Base-by-base conservation (phyloP, 208 protist species). In the Wallacemonas sp. region DNA sequence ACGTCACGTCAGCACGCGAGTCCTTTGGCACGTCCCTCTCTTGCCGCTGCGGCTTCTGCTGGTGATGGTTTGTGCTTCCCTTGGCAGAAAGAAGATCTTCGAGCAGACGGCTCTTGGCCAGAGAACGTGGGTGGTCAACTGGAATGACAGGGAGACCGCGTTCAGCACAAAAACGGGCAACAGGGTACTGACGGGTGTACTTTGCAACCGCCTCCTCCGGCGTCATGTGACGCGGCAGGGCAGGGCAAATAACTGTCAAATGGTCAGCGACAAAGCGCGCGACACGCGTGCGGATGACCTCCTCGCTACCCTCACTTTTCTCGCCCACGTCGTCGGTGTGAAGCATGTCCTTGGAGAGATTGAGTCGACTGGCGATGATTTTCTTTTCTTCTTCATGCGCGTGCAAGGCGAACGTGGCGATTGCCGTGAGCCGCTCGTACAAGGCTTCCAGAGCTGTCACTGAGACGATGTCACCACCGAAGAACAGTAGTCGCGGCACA, bases 391-490 rank as follows among this genome's bases (percentile, higher is more conserved):
- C 19, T 6, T 30, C 30, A 3, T 55, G 33, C 12, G 55, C 53
- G 28, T 61, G 31, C 6, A 85, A 63, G 1, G 72, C 79, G 14
- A 54, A 53, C 6, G 24, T 9, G n/a, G 81, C 66, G 58, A 88
- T 82, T 55, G 71, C 65, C 1, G 62, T 58, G 64, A 95, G 76
- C 39, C 85, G 84, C 39, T 78, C 66, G 72, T 90, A 79, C 17
- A 96, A 69, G 1, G 84, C 85, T 59, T 86, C 76, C 2, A 96
- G 80, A 0, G 80, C 81, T 0, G 83, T 82, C 15, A 92, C 68
- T 1, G 84, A 92, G 19, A 96, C 90, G 14, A 81, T 68, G 51
- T 93, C 90, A 0, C 90, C 90, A 33, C 90, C 90, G 72, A 96
- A 92, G 70, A 96, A 88, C 27, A 96, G 74, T 6, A 96, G 31